These are phyloP conservation scores for Arthrobotrys megalospora DNA, from an alignment of 2,329 filamentous ascomycete genomes.

Conservation along the genomic window DNA sequence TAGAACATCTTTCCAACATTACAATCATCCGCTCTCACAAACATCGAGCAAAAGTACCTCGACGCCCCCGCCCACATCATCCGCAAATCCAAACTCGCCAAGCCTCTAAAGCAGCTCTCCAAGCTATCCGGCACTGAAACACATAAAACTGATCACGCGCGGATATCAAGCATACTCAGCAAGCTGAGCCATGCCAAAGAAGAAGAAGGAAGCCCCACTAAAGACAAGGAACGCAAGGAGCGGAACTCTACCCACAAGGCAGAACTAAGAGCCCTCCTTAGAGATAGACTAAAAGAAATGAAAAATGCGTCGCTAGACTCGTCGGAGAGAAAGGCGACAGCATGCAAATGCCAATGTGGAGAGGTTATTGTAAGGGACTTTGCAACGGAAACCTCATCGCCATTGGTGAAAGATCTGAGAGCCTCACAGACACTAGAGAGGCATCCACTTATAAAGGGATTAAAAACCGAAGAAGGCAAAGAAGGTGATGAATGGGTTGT, in stretches of 20 bases:
- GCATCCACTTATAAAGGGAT: constrained; percentile 41
- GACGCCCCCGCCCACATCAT: constrained; percentile 29
- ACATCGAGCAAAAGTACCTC: constrained; percentile 52
- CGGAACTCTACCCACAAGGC: not conserved
- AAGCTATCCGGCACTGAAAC: constrained; percentile 35
- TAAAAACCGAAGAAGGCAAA: constrained; percentile 36
- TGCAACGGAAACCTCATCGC: constrained; percentile 27
- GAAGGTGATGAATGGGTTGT: constrained; percentile 52
- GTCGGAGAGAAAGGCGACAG: not conserved
- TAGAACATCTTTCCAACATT: constrained; percentile 48
- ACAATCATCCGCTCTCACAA: constrained; percentile 52
- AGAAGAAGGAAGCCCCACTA: constrained; percentile 2
- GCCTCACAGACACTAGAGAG: constrained; percentile 45
- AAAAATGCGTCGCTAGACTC: not conserved
- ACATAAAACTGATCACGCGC: constrained; percentile 33
- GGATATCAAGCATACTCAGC: constrained; percentile 38
- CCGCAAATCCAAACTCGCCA: constrained; percentile 37
- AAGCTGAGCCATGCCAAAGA: constrained; percentile 25
- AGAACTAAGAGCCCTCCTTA: constrained; percentile 1
- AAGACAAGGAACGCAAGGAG: constrained; percentile 19
- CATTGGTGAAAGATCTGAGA: constrained; percentile 41
- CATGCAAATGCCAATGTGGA: constrained; percentile 17
- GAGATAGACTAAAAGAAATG: constrained; percentile 11
- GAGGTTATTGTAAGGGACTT: constrained; percentile 48
- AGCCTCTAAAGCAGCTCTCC: constrained; percentile 40